Percentiles rank a stretch among this genome's conserved stretches.
Evolutionary conservation across 2,329 filamentous ascomycete genomes (phyloP).

Genomic region (Colletotrichum camelliae): DNA sequence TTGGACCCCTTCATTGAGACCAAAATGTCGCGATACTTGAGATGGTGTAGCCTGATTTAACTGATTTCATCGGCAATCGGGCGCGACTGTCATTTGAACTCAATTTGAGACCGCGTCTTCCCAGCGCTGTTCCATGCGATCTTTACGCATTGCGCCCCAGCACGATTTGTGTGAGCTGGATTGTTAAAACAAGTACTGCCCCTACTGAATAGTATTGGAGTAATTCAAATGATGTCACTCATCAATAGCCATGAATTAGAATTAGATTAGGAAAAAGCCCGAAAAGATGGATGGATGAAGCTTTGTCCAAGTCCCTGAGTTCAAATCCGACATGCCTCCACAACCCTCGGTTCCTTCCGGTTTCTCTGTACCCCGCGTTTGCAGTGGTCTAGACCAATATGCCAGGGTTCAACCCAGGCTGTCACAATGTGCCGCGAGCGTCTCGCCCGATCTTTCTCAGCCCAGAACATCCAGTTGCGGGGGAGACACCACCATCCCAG

Average conservation of each 20-base stretch:
- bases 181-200: not conserved
- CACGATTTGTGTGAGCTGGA: not conserved
- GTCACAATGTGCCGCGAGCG: not conserved
- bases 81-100: not conserved
- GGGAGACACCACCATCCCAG: not conserved
- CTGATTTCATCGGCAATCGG: not conserved
- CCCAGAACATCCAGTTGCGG: not conserved
- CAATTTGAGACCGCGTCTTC: not conserved
- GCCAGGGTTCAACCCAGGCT: not conserved
- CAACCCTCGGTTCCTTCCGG: not conserved
- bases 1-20: not conserved
- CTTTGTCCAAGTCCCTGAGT: not conserved
- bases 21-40: not conserved
- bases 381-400: not conserved
- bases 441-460: not conserved
- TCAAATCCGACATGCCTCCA: not conserved
- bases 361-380: not conserved
- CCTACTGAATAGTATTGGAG: fast-evolving
- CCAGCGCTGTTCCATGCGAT: not conserved
- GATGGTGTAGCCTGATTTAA: not conserved
- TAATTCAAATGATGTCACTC: not conserved
- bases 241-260: not conserved
- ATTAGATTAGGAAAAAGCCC: not conserved
- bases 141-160: not conserved
- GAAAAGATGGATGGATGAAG: not conserved